Evolutionary conservation across 2,329 filamentous ascomycete species (phyloP).

Genomic region (Chrysoporthe cubensis): DNA sequence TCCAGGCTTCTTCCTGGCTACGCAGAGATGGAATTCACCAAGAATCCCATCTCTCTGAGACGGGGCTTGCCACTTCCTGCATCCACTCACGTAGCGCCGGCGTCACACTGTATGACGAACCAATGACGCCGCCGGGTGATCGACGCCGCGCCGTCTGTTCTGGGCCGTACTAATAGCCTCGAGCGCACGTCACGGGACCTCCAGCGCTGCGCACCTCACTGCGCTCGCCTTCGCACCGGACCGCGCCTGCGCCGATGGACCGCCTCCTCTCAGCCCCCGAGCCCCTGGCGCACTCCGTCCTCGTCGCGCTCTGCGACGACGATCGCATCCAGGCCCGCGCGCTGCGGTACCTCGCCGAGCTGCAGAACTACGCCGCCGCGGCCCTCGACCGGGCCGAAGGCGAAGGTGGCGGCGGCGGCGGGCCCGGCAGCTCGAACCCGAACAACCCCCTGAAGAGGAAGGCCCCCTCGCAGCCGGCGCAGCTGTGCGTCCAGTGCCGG

Average conservation of each 20-base stretch:
- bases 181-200: background rate
- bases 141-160: background rate
- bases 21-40: background rate
- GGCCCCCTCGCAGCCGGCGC: conserved; percentile 8
- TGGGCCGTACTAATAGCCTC: background rate
- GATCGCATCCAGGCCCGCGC: conserved; percentile 17
- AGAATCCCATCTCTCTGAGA: background rate
- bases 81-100: background rate
- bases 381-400: background rate
- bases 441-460: conserved; percentile 18
- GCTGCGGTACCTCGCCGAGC: conserved; percentile 22
- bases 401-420: background rate
- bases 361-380: conserved; percentile 18
- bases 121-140: background rate
- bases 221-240: background rate
- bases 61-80: background rate
- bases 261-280: conserved; percentile 24
- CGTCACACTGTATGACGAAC: conserved; percentile 4
- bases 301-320: conserved; percentile 26
- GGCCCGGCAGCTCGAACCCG: background rate
- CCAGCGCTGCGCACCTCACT: too few relatives aligned
- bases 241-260: conserved; percentile 10
- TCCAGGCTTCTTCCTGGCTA: too few relatives aligned
- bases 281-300: conserved; percentile 20
- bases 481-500: conserved; percentile 25